Percentiles rank a stretch among this genome's conserved stretches.
phyloP scores from a whole-genome alignment of 1,284 basidiomycete genomes.

The Cutaneotrichosporon cavernicola region DNA sequence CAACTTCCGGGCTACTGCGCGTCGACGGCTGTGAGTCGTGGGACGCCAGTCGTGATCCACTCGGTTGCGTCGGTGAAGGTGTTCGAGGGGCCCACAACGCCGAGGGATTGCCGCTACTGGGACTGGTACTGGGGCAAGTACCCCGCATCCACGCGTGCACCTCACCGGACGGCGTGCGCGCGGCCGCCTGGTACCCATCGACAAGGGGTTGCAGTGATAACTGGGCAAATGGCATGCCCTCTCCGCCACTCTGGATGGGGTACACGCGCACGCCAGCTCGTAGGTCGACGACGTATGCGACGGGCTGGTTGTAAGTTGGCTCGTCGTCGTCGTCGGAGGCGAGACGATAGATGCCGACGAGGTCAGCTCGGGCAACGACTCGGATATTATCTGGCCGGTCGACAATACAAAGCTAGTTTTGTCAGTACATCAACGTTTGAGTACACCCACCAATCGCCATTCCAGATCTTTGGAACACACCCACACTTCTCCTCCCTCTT shows the following conservation, averaged over 20 bases:
- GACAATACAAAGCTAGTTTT: background rate
- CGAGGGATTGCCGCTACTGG: background rate
- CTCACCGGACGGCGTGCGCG: background rate
- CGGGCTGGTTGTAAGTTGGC: background rate
- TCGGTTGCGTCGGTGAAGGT: background rate
- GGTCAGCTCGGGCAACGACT: background rate
- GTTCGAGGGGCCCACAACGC: background rate
- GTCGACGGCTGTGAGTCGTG: background rate
- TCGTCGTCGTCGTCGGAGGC: background rate
- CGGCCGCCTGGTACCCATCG: background rate
- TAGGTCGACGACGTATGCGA: background rate
- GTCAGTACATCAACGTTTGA: background rate
- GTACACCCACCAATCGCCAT: background rate
- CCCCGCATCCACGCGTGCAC: background rate
- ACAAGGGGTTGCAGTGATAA: background rate
- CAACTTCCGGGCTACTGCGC: background rate
- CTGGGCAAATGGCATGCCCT: background rate
- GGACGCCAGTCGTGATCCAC: background rate
- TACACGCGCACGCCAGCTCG: background rate
- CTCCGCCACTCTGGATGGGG: background rate
- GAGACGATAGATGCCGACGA: background rate
- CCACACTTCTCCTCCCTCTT: background rate
- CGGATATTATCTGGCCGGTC: background rate
- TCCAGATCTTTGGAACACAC: background rate
- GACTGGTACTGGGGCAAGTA: background rate